Base-by-base conservation (phyloP, 2,329 filamentous ascomycete genomes). In the Beauveria pseudobassiana region DNA sequence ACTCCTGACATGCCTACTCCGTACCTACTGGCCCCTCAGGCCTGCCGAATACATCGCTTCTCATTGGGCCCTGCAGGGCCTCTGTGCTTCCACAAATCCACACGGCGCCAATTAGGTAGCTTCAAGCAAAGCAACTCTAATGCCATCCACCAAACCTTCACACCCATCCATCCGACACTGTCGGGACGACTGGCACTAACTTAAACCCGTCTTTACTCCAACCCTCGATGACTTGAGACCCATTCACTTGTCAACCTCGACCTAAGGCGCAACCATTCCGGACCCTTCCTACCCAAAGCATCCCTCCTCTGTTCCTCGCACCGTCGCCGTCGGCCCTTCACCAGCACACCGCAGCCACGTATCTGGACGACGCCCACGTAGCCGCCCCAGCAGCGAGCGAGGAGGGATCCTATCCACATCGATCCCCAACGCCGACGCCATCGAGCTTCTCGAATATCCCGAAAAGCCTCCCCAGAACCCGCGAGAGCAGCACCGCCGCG, bases 401-500 rank as follows among this genome's bases (percentile, higher is more conserved):
- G 74, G 74, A 75, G 74, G 74, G 74, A 75, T 64, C 54, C 65
- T 62, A 42, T 56, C 50, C 46, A 50, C 26, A 58, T 26, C 38
- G 10, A 30, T 45, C 3, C 34, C 53, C 49, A 59, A 60, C 38
- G 49, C 51, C 48, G 68, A 73, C 48, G 65, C 67, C 40, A 78
- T 76, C 70, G 78, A 80, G 65, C 76, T 82, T 52, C 68, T 67
- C 63, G 74, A 77, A 53, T 79, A 78, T 68, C 55, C 66, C 70
- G 70, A 48, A 67, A 69, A 56, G 65, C 9, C 20, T 28, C 30
- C 5, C 10, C 20, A 30, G 5, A 28, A 55, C 3, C 40, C 42
- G 8, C 30, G 18, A 50, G 50, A 55, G n/a, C 51, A 43, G 71
- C 63, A 65, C 63, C 45, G 65, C 69, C 63, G 71, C 62, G 67